A percentile compares a stretch with the other conserved stretches of the same genome.
Conservation (phyloP, 441 rosid genomes). For the Croton setiger region DNA sequence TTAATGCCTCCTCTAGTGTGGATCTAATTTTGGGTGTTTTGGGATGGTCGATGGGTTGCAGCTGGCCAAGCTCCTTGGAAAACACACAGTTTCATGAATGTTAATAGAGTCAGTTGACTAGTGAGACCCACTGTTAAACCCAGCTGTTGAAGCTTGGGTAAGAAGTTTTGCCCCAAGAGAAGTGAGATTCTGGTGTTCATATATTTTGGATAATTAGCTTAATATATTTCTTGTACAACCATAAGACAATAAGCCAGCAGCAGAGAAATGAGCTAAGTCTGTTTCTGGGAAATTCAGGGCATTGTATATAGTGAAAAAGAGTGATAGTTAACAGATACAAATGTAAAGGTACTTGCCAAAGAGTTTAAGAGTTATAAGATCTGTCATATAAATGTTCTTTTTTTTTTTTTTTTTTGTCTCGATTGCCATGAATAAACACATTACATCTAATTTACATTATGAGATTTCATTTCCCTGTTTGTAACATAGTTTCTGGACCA, state of each 20-base stretch:
- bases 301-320: conserved; percentile 50
- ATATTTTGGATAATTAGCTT: conserved; percentile 27
- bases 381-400: conserved; percentile 4
- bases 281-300: conserved; percentile 39
- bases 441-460: too few relatives aligned
- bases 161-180: conserved; percentile 61
- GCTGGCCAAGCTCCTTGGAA: conserved; percentile 68
- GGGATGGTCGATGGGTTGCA: conserved; percentile 95
- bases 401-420: neutral
- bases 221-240: conserved; percentile 34
- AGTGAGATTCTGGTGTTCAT: conserved; percentile 32
- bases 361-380: conserved; percentile 16
- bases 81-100: conserved; percentile 55
- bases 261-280: conserved; percentile 36
- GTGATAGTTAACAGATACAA: conserved; percentile 40
- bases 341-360: conserved; percentile 35
- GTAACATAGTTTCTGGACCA: neutral
- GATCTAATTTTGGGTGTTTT: conserved; percentile 79
- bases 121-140: conserved; percentile 21
- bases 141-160: conserved; percentile 48
- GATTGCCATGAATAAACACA: neutral
- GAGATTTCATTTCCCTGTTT: too few relatives aligned
- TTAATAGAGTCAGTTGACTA: conserved; percentile 27
- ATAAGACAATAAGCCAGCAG: conserved; percentile 32
- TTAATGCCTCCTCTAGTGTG: conserved; percentile 66